Conservation (phyloP, 345 rosid genomes). For the Camelina hispida region DNA sequence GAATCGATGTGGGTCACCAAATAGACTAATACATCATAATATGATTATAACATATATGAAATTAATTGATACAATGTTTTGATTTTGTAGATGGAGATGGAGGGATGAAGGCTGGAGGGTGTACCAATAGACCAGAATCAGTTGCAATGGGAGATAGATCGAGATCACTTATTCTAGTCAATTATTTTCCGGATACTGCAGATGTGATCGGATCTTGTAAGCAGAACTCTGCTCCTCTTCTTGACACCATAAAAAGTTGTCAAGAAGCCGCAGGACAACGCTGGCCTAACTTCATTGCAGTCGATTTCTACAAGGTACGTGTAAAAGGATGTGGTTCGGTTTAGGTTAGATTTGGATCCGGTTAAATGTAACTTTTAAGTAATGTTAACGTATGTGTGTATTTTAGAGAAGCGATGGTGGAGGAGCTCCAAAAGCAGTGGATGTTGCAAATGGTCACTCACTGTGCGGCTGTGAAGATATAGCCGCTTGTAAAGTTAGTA, state of each 20-base stretch:
- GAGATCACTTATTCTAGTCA: slow-evolving; percentile 68
- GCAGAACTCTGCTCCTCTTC: slow-evolving; percentile 80
- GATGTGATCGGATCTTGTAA: slow-evolving; percentile 61
- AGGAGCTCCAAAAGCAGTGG: slow-evolving; percentile 78
- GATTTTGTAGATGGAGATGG: slow-evolving; percentile 66
- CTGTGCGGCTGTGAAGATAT: slow-evolving; percentile 74
- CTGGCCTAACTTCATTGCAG: slow-evolving; percentile 97
- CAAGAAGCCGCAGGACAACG: slow-evolving; percentile 66
- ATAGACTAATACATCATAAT: not conserved
- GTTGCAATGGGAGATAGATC: slow-evolving; percentile 61
- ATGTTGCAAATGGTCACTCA: slow-evolving; percentile 74
- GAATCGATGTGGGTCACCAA: slow-evolving; percentile 69
- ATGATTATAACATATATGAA: not conserved
- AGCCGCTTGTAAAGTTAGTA: slow-evolving; percentile 66
- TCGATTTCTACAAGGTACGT: slow-evolving; percentile 81
- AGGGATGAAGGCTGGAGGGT: slow-evolving; percentile 70
- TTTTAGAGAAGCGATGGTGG: slow-evolving; percentile 86
- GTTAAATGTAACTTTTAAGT: not conserved
- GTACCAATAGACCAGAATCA: slow-evolving; percentile 80
- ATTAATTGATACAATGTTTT: slow-evolving; percentile 7
- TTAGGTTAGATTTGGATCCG: not conserved
- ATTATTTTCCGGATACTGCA: slow-evolving; percentile 70
- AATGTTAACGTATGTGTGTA: not conserved
- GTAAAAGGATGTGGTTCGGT: slow-evolving; percentile 3
- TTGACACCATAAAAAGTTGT: slow-evolving; percentile 59